Evolutionary conservation across 2,329 filamentous ascomycete genomes (phyloP), one percentile per base, ranked within the genome.

Genomic region (Aspergillus spinulosporus): DNA sequence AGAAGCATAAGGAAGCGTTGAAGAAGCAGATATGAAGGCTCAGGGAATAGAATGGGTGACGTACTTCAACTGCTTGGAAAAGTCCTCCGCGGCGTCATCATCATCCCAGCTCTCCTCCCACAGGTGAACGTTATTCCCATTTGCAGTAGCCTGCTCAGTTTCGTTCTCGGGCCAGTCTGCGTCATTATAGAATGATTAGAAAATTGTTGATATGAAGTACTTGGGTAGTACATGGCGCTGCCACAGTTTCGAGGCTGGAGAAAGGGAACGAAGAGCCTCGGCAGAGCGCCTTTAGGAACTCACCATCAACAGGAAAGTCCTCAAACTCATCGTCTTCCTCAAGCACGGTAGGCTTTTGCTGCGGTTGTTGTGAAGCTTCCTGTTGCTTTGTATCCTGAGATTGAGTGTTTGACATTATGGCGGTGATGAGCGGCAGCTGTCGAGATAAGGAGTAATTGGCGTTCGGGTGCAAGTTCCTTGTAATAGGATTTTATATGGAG

Each of bases 91-190:
- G 64, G 91, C 94, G 77, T 97, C 94, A 73, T 97, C 93, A 70
- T 99, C 94, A 72, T 99, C 94, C 94, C 94, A 99, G 82, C 92
- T 97, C 82, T 99, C 94, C 77, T 99, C 94, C 94, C 94, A 99
- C 53, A 99, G 81, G 78, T 97, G 92, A 73, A 87, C 84, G 69
- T 87, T 87, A 66, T 80, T 85, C 59, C 82, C 85, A 59, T 72
- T 71, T 53, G 71, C 62, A 56, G 67, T 54, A 12, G 66, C 62
- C 49, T 73, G 72, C 72, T 97, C 91, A 59, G 90, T 90, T 71
- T 96, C 92, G 71, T 96, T 91, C 74, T 92, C 87, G 52, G 87
- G 82, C 94, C 94, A 99, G 77, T 97, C 94, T 96, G 66, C 31
- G 31, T 8, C 5, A 39, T 6, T 12, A n/a, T 11, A 9, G 34